Evolutionary conservation across 768 basidiomycete genomes (phyloP).

Genomic region (Pleurotus citrinopileatus): DNA sequence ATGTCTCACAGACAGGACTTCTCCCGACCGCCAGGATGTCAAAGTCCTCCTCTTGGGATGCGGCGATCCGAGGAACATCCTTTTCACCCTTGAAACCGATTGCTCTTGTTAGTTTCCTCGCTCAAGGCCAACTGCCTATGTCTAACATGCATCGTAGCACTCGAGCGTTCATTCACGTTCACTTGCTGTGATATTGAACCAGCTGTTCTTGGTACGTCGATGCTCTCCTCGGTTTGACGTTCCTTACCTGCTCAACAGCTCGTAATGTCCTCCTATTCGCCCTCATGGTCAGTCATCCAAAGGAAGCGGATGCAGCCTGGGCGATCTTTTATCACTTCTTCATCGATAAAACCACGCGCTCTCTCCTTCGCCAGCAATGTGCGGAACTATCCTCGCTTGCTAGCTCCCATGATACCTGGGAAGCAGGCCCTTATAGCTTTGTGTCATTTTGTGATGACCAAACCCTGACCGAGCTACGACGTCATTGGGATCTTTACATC

Average conservation of each 20-base stretch:
- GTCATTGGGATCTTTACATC: slow-evolving; percentile 27
- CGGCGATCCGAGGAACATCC: slow-evolving; percentile 45
- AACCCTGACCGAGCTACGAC: slow-evolving; percentile 29
- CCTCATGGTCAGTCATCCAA: slow-evolving; percentile 23
- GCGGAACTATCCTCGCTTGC: slow-evolving; percentile 25
- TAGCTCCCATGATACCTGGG: slow-evolving; percentile 23
- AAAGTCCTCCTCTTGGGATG: slow-evolving; percentile 42
- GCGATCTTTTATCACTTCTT: slow-evolving; percentile 35
- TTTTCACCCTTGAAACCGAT: slow-evolving; percentile 36
- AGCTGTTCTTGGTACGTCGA: slow-evolving; percentile 28
- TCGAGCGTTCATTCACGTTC: slow-evolving; percentile 26
- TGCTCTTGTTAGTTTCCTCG: not conserved
- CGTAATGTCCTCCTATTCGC: slow-evolving; percentile 35
- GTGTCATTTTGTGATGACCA: slow-evolving; percentile 26
- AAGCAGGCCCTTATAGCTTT: slow-evolving; percentile 23
- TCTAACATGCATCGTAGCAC: slow-evolving; percentile 8
- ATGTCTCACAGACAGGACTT: slow-evolving; percentile 36
- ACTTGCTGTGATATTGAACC: slow-evolving; percentile 38
- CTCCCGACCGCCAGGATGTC: slow-evolving; percentile 35
- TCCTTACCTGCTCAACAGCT: slow-evolving; percentile 19
- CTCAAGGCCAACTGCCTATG: slow-evolving; percentile 12
- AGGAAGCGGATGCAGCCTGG: slow-evolving; percentile 22
- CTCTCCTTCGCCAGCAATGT: slow-evolving; percentile 24
- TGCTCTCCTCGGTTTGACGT: not conserved
- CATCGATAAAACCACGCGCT: slow-evolving; percentile 23